These are phyloP conservation scores for Tubosaeta sp. DNA, from an alignment of 768 basidiomycete species.

Conservation along the genomic window DNA sequence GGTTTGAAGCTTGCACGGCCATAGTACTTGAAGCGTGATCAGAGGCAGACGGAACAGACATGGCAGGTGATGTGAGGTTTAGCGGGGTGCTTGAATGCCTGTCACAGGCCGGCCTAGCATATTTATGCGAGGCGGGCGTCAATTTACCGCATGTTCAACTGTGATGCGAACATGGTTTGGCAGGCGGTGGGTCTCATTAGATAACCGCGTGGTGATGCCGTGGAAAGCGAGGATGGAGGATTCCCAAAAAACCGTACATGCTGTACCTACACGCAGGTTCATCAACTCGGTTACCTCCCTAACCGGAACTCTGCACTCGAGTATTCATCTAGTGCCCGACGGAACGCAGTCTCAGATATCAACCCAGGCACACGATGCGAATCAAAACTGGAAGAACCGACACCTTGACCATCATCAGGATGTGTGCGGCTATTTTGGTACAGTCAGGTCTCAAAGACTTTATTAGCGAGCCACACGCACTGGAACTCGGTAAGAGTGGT, in stretches of 20 bases:
- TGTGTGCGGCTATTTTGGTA: constrained; percentile 18
- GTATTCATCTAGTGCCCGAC: constrained; percentile 71
- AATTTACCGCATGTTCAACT: background rate
- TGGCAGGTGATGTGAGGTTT: constrained; percentile 1
- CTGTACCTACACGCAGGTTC: background rate
- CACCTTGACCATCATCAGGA: constrained; percentile 9
- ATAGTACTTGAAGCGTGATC: background rate
- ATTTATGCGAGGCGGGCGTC: constrained; percentile 21
- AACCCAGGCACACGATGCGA: constrained; percentile 8
- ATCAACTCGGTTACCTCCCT: constrained; percentile 49
- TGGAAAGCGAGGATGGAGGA: too few relatives aligned
- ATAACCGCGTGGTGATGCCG: too few relatives aligned
- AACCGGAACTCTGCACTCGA: constrained; percentile 72
- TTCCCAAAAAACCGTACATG: background rate
- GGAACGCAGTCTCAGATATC: constrained; percentile 55
- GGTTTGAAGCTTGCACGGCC: background rate
- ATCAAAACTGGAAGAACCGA: background rate
- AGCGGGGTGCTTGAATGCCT: background rate
- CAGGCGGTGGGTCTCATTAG: too few relatives aligned
- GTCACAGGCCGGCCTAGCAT: background rate
- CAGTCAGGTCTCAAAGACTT: constrained; percentile 3
- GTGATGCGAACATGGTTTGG: too few relatives aligned
- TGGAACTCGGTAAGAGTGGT: constrained; percentile 75
- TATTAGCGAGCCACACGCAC: constrained; percentile 38
- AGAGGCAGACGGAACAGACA: constrained; percentile 9